Conservation (phyloP, 176 grass and related monocot genomes). For the Oryza rufipogon region DNA sequence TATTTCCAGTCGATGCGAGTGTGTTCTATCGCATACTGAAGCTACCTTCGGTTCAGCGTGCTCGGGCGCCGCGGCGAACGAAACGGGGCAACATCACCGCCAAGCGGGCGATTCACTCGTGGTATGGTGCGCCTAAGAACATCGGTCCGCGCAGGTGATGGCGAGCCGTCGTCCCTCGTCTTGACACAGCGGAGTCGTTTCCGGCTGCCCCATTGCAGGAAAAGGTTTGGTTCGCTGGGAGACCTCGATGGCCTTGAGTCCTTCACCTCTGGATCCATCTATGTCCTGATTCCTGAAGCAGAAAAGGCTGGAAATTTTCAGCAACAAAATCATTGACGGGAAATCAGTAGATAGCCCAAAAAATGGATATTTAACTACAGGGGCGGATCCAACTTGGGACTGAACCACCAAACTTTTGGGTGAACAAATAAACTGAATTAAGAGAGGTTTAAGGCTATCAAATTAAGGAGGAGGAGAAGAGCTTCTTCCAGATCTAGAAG, state of each 20-base stretch:
- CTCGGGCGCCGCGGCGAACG: slow-evolving; percentile 58
- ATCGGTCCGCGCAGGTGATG: slow-evolving; percentile 35
- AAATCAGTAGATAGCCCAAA: too few relatives aligned
- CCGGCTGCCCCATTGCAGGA: slow-evolving; percentile 81
- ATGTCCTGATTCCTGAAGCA: not conserved
- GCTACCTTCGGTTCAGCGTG: slow-evolving; percentile 68
- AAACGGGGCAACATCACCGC: slow-evolving; percentile 42
- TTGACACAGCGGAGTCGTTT: slow-evolving; percentile 77
- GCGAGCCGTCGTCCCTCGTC: slow-evolving; percentile 48
- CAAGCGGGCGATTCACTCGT: slow-evolving; percentile 48
- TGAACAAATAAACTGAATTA: too few relatives aligned
- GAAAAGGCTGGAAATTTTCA: slow-evolving; percentile 1
- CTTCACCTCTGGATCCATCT: slow-evolving; percentile 53
- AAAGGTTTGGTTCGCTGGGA: slow-evolving; percentile 56
- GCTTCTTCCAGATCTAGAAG: too few relatives aligned
- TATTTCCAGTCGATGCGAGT: not conserved
- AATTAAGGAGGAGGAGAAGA: too few relatives aligned
- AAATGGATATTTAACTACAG: too few relatives aligned
- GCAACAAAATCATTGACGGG: not conserved
- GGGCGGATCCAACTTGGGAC: too few relatives aligned
- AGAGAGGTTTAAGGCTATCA: too few relatives aligned
- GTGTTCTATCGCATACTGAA: not conserved
- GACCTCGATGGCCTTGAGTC: slow-evolving; percentile 40
- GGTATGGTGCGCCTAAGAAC: slow-evolving; percentile 44
- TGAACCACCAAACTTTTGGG: too few relatives aligned